Percentiles rank a stretch among this genome's conserved stretches.
Conservation (phyloP, 345 rosid species). For the Euclidium syriacum region DNA sequence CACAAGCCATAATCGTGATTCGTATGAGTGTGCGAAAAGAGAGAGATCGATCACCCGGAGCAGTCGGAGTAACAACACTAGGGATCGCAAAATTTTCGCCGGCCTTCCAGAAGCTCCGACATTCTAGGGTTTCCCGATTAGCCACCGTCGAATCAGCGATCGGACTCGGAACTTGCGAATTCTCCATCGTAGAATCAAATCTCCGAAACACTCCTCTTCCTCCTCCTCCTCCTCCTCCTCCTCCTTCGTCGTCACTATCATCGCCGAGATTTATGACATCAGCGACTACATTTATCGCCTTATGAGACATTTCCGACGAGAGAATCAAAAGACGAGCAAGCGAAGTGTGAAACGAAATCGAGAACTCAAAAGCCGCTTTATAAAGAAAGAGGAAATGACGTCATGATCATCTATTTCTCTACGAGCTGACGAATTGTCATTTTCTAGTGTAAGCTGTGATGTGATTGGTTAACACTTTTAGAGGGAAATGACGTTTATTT, state of each 20-base stretch:
- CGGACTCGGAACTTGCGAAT: not conserved
- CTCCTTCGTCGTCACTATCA: constrained; percentile 49
- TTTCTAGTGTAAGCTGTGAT: no score
- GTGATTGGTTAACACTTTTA: no score
- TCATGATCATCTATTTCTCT: no score
- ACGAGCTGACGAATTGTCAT: no score
- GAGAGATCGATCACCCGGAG: not conserved
- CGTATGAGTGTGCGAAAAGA: not conserved
- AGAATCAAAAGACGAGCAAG: not conserved
- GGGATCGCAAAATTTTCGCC: constrained; percentile 37
- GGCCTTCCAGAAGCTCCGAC: constrained; percentile 89
- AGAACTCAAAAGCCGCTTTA: no score
- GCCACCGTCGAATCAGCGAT: constrained; percentile 18
- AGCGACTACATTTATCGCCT: constrained; percentile 1
- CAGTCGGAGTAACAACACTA: constrained; percentile 24
- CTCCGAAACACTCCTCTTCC: constrained; percentile 1
- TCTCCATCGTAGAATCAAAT: constrained; percentile 6
- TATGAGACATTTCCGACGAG: constrained; percentile 35
- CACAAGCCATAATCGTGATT: not conserved
- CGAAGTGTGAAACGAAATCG: not conserved
- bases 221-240: no score
- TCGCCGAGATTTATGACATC: constrained; percentile 36
- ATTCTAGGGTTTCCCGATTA: constrained; percentile 33
- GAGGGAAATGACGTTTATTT: no score
- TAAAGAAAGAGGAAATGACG: no score